These are phyloP conservation scores for Thinopyrum elongatum DNA, from an alignment of 176 grass and related monocot genomes.

Conservation along the genomic window DNA sequence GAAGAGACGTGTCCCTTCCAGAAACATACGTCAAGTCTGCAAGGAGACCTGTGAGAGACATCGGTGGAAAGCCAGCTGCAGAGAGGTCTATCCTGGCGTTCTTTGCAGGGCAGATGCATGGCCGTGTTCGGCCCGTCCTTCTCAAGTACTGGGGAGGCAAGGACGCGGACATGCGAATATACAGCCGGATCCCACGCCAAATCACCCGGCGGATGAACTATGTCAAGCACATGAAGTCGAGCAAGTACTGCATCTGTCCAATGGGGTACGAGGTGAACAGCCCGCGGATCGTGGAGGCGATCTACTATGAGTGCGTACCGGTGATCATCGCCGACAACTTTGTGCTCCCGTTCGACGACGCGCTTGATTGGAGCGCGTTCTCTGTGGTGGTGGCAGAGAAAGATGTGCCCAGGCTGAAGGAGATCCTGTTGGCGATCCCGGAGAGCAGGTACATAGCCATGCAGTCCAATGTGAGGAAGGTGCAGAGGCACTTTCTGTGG, in stretches of 20 bases:
- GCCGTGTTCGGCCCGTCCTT: constrained; percentile 75
- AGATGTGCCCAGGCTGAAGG: constrained; percentile 72
- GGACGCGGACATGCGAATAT: constrained; percentile 66
- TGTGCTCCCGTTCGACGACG: constrained; percentile 74
- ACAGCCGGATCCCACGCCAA: constrained; percentile 42
- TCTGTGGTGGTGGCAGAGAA: constrained; percentile 63
- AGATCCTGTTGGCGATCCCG: constrained; percentile 52
- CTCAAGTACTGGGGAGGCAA: constrained; percentile 64
- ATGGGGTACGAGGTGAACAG: constrained; percentile 99
- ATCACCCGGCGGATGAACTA: constrained; percentile 67
- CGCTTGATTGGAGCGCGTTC: constrained; percentile 70
- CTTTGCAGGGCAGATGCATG: too few species aligned
- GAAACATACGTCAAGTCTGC: constrained; percentile 75
- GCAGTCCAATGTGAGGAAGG: constrained; percentile 70
- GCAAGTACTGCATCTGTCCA: constrained; percentile 82
- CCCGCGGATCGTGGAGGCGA: constrained; percentile 83
- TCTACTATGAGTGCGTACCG: too few species aligned
- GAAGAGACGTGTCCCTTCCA: constrained; percentile 87
- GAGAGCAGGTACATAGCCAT: constrained; percentile 47
- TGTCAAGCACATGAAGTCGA: constrained; percentile 86
- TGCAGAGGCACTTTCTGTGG: constrained; percentile 91
- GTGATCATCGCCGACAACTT: constrained; percentile 87
- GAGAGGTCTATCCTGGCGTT: constrained; percentile 77
- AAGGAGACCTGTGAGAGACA: constrained; percentile 62
- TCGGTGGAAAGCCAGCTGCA: constrained; percentile 56